Evolutionary conservation across 306 rosid genomes (phyloP).

Genomic region (Albizia julibrissin): DNA sequence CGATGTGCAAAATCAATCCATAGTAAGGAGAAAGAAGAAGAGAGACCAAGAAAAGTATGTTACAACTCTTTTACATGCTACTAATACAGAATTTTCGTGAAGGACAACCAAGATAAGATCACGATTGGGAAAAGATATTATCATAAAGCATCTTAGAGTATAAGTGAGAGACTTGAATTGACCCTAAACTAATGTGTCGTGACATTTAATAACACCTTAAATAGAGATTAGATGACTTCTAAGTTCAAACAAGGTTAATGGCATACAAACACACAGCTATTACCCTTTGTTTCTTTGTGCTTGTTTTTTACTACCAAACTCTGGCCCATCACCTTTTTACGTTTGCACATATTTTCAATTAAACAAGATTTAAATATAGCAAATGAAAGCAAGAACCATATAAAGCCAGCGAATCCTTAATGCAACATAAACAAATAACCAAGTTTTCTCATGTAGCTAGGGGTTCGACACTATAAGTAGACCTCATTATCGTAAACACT

Average conservation of each 20-base stretch:
- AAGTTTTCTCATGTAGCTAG: too few species aligned
- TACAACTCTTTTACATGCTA: conserved; percentile 1
- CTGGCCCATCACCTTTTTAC: too few species aligned
- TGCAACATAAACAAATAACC: too few species aligned
- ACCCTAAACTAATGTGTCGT: conserved; percentile 4
- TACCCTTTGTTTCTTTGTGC: too few species aligned
- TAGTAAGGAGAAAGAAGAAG: neutral
- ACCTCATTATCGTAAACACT: too few species aligned
- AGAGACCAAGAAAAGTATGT: neutral
- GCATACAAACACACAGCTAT: too few species aligned
- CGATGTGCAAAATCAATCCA: neutral
- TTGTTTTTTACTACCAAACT: too few species aligned
- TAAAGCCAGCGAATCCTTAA: too few species aligned
- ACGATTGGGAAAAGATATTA: neutral
- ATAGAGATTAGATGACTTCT: conserved; percentile 22
- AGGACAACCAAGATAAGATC: neutral
- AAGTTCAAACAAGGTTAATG: neutral
- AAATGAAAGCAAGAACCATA: too few species aligned
- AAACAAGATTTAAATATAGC: too few species aligned
- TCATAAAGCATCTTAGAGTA: neutral
- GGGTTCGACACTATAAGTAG: too few species aligned
- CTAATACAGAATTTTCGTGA: neutral
- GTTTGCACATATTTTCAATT: too few species aligned
- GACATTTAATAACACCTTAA: conserved; percentile 1
- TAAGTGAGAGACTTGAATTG: neutral